phyloP scores from a whole-genome alignment of 352 stramenopile genomes.

The Pythium insidiosum region DNA sequence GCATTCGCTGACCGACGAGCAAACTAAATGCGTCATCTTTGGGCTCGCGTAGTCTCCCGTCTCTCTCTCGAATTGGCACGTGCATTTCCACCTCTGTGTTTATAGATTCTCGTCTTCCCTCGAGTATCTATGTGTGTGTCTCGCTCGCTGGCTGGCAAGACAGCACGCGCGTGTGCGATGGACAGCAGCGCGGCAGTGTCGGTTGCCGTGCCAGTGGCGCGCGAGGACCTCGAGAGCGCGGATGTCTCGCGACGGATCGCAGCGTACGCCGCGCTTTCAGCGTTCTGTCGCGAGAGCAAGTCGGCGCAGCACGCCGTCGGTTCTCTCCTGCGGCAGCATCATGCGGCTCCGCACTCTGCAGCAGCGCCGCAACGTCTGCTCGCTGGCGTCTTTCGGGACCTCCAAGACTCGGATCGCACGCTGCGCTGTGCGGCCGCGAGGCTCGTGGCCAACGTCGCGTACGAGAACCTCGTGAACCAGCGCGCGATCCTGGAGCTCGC shows the following conservation, averaged over 20 bases:
- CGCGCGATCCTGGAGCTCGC: slow-evolving; percentile 18
- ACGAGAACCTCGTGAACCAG: slow-evolving; percentile 39
- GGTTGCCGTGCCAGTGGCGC: no score
- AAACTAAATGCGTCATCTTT: no score
- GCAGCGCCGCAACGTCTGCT: slow-evolving; percentile 4
- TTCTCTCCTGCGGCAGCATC: slow-evolving; percentile 22
- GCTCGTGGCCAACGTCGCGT: slow-evolving; percentile 37
- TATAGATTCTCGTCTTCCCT: no score
- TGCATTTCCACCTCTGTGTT: no score
- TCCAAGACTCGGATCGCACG: slow-evolving; percentile 28
- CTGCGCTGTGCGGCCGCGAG: slow-evolving; percentile 33
- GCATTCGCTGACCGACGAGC: no score
- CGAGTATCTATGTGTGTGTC: no score
- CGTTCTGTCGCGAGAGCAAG: slow-evolving; percentile 30
- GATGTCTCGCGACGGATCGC: slow-evolving; percentile 23
- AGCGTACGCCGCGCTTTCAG: slow-evolving; percentile 21
- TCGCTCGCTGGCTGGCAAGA: no score
- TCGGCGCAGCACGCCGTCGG: slow-evolving; percentile 29
- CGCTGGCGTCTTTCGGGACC: slow-evolving; percentile 22
- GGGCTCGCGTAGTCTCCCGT: no score
- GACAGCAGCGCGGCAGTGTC: no score
- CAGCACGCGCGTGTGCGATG: no score
- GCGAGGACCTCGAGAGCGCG: slow-evolving; percentile 13
- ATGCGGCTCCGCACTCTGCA: background rate
- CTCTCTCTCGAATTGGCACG: no score